Conservation (phyloP, 163 green algal genomes). For the Prototheca wickerhamii region DNA sequence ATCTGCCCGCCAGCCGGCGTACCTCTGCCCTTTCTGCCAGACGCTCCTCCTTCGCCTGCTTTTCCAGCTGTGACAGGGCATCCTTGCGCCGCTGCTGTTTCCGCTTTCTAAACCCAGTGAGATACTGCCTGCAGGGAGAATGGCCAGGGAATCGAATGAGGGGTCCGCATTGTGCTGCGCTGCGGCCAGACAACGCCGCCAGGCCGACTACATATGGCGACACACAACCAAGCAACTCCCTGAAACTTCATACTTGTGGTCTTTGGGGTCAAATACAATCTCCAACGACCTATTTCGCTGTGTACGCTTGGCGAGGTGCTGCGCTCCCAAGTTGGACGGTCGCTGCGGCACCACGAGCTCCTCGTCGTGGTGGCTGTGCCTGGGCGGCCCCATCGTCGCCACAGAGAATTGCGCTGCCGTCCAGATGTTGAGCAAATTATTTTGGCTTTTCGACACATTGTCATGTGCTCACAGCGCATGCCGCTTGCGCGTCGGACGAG, state of each 20-base stretch:
- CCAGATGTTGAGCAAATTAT: neutral
- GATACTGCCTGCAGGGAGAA: conserved; percentile 25
- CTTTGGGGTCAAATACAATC: conserved; percentile 33
- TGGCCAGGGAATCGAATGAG: too few species aligned
- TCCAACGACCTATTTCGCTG: conserved; percentile 23
- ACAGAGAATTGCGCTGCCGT: neutral
- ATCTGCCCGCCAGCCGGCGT: too few species aligned
- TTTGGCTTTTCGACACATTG: neutral
- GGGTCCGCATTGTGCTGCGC: too few species aligned
- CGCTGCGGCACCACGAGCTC: neutral
- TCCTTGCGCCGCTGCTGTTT: conserved; percentile 35
- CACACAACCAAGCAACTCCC: neutral
- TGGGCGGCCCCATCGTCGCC: neutral
- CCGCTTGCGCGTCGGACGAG: too few species aligned
- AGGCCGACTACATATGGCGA: neutral
- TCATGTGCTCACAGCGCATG: too few species aligned
- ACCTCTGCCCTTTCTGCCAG: conserved; percentile 32
- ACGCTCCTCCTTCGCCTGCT: conserved; percentile 18
- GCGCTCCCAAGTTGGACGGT: neutral
- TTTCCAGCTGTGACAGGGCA: conserved; percentile 27
- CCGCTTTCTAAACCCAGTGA: conserved; percentile 36
- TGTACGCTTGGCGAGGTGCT: conserved; percentile 21
- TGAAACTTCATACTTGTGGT: conserved; percentile 19
- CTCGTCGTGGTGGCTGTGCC: neutral
- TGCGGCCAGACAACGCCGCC: too few species aligned